A percentile compares a stretch with the other conserved stretches of the same genome.
Evolutionary conservation across 768 basidiomycete species (phyloP).

Genomic region (Exidia glandulosa): DNA sequence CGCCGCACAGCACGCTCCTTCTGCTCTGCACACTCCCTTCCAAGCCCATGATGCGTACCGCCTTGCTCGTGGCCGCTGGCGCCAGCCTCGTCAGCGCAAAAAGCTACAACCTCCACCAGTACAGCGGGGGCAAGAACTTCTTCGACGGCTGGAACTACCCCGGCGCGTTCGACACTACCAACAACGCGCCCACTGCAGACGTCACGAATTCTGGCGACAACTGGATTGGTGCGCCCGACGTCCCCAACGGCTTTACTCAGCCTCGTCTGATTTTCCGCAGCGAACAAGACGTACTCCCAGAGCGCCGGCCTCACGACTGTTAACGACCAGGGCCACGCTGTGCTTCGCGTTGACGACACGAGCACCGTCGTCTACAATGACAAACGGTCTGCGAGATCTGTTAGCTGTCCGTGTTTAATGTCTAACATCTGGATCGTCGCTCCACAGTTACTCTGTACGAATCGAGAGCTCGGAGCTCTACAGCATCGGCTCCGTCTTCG

Average conservation of each 20-base stretch:
- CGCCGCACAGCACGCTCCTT: no score
- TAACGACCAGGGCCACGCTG: conserved; percentile 19
- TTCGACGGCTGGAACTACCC: not conserved
- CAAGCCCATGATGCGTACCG: no score
- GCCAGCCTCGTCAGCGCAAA: not conserved
- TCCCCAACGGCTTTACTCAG: no score
- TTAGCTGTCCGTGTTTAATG: no score
- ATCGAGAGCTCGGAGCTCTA: conserved; percentile 10
- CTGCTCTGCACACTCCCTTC: no score
- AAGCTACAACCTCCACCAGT: not conserved
- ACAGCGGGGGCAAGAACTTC: not conserved
- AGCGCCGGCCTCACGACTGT: conserved; percentile 10
- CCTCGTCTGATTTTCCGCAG: no score
- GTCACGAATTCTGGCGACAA: not conserved
- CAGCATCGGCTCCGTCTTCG: conserved; percentile 10
- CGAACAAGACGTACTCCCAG: not conserved
- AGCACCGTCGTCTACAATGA: conserved; percentile 7
- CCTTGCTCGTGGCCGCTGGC: not conserved
- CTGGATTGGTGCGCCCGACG: no score
- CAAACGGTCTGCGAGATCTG: no score
- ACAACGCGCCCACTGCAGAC: not conserved
- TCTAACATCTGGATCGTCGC: no score
- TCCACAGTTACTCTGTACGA: conserved; percentile 10
- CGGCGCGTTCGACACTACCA: not conserved
- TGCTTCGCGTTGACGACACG: conserved; percentile 21